phyloP scores from a whole-genome alignment of 2,329 filamentous ascomycete genomes.

The Aspergillus carbonarius region DNA sequence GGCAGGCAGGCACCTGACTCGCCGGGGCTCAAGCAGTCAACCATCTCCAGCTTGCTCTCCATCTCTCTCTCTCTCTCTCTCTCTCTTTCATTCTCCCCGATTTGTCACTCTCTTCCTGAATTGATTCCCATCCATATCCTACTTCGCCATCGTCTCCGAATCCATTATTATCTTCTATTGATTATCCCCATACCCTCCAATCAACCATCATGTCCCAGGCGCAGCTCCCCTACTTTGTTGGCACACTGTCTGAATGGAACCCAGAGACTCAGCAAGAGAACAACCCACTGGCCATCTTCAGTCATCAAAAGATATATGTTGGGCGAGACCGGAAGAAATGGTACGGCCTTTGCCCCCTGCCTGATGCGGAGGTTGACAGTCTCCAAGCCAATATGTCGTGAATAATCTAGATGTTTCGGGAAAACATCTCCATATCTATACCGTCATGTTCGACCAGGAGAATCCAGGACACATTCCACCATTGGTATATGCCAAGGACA shows the following conservation, averaged over 20 bases:
- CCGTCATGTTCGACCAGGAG: conserved; percentile 42
- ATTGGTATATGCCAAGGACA: conserved; percentile 46
- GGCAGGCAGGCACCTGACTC: neutral
- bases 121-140: neutral
- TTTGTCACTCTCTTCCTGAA: neutral
- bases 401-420: conserved; percentile 40
- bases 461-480: conserved; percentile 37
- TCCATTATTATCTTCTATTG: neutral
- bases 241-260: conserved; percentile 25
- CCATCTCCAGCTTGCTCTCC: neutral
- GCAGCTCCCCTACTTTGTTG: conserved; percentile 14
- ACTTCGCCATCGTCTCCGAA: neutral
- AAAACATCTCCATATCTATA: conserved; percentile 45
- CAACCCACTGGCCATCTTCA: conserved; percentile 25
- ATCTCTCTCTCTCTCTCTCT: neutral
- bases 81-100: neutral
- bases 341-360: conserved; percentile 8
- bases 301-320: conserved; percentile 35
- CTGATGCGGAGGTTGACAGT: conserved; percentile 9
- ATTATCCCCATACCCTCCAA: neutral
- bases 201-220: neutral
- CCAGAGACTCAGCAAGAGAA: conserved; percentile 13
- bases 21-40: neutral
- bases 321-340: conserved; percentile 37
- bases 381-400: conserved; percentile 35